A percentile compares a stretch with the other conserved stretches of the same genome.
phyloP scores from a whole-genome alignment of 257 asterid genomes.

The Solanum dulcamara region DNA sequence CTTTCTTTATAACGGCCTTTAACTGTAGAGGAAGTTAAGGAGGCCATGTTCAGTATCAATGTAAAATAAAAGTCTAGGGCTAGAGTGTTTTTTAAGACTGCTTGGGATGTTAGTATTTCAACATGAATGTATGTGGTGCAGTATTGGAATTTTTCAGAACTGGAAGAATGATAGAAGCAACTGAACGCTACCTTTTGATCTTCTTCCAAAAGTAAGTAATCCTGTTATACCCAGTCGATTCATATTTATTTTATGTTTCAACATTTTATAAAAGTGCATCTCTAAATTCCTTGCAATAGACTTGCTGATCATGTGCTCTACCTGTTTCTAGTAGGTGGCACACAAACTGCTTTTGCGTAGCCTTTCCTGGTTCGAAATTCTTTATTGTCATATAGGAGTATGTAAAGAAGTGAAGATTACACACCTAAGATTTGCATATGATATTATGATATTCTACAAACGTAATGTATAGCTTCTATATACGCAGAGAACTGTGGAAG shows the following conservation, averaged over 20 bases:
- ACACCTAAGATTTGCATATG: background rate
- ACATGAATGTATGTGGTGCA: background rate
- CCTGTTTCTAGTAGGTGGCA: background rate
- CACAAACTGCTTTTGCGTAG: background rate
- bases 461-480: background rate
- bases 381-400: background rate
- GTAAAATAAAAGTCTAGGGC: background rate
- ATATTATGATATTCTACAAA: background rate
- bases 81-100: background rate
- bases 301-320: background rate
- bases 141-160: background rate
- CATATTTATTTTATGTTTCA: background rate
- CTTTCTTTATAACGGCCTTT: background rate
- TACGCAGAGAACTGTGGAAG: background rate
- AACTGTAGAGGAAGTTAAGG: background rate
- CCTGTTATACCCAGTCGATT: background rate
- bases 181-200: background rate
- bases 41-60: background rate
- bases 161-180: background rate
- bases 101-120: background rate
- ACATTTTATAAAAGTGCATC: background rate
- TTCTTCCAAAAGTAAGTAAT: too few relatives aligned
- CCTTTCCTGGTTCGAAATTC: background rate
- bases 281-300: background rate
- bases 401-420: background rate